phyloP scores from a whole-genome alignment of 495 filamentous ascomycete species.

The Tuber indicum region DNA sequence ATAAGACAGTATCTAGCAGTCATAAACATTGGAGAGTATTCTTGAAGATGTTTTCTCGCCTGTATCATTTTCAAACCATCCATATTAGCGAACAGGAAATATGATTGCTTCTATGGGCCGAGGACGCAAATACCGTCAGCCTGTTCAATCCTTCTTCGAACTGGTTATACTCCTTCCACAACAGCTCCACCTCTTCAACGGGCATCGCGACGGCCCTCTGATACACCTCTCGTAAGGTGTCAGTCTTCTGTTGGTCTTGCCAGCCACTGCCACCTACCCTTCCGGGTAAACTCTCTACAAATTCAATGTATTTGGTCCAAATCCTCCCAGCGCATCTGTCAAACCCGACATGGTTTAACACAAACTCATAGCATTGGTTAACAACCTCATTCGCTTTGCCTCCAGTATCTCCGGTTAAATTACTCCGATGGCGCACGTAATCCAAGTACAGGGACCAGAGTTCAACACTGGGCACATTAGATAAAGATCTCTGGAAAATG shows the following conservation, averaged over 20 bases:
- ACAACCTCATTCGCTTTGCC: conserved; percentile 69
- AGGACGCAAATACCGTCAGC: conserved; percentile 55
- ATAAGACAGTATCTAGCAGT: conserved; percentile 79
- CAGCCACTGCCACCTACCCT: conserved; percentile 70
- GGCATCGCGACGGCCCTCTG: conserved; percentile 81
- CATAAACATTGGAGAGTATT: conserved; percentile 86
- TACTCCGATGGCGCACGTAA: conserved; percentile 85
- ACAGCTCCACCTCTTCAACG: conserved; percentile 63
- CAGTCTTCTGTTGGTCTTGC: conserved; percentile 98
- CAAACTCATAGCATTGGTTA: conserved; percentile 78
- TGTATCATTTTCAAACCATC: conserved; percentile 44
- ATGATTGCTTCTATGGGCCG: background rate
- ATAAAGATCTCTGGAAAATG: conserved; percentile 69
- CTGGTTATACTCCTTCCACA: conserved; percentile 96
- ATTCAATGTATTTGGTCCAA: conserved; percentile 89
- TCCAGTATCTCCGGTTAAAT: conserved; percentile 67
- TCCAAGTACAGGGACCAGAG: conserved; percentile 93
- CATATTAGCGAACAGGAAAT: conserved; percentile 6
- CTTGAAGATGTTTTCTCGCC: conserved; percentile 89
- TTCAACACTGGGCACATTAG: conserved; percentile 66
- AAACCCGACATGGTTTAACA: conserved; percentile 78
- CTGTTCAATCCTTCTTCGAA: conserved; percentile 94
- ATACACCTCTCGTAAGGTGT: conserved; percentile 79
- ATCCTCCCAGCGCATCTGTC: conserved; percentile 83
- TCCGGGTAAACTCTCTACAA: conserved; percentile 78